A percentile compares a stretch with the other conserved stretches of the same genome.
phyloP scores from a whole-genome alignment of 805 yeast genomes.

The Yamadazyma endophytica region DNA sequence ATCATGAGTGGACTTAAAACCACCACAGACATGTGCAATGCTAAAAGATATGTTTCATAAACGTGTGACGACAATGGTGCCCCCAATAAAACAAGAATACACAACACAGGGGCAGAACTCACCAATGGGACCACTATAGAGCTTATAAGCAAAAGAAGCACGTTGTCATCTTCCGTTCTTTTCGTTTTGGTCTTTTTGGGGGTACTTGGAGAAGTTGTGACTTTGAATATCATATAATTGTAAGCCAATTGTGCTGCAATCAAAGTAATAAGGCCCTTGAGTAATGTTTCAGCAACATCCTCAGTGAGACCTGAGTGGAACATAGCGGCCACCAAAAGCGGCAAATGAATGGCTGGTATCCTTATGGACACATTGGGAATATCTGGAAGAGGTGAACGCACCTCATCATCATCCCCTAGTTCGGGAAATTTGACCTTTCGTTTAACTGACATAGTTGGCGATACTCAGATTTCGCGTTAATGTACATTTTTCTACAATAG shows the following conservation, averaged over 20 bases:
- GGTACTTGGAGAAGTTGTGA: conserved; percentile 2
- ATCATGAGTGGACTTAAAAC: conserved; percentile 63
- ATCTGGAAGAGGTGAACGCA: too few species aligned
- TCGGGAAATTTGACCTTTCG: conserved; percentile 13
- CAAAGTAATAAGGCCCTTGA: conserved; percentile 21
- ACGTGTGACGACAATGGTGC: conserved; percentile 64
- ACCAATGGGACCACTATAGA: conserved; percentile 27
- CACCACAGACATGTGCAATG: conserved; percentile 59
- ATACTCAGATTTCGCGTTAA: too few species aligned
- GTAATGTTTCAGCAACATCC: conserved; percentile 18
- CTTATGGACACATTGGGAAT: conserved; percentile 7
- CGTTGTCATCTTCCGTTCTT: conserved; percentile 12
- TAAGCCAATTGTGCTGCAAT: conserved; percentile 21
- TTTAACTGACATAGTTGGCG: too few species aligned
- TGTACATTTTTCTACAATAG: too few species aligned
- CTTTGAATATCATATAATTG: conserved; percentile 14
- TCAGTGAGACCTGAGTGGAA: conserved; percentile 26
- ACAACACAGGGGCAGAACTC: conserved; percentile 36
- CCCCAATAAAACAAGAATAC: conserved; percentile 60
- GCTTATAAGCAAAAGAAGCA: conserved; percentile 20
- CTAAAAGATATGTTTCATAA: conserved; percentile 53
- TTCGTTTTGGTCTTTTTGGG: conserved; percentile 1
- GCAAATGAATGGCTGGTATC: conserved; percentile 19
- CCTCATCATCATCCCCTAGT: conserved; percentile 5
- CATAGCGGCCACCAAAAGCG: conserved; percentile 23